Base-by-base conservation (phyloP, 2,329 filamentous ascomycete genomes). In the Penicillium sp. region DNA sequence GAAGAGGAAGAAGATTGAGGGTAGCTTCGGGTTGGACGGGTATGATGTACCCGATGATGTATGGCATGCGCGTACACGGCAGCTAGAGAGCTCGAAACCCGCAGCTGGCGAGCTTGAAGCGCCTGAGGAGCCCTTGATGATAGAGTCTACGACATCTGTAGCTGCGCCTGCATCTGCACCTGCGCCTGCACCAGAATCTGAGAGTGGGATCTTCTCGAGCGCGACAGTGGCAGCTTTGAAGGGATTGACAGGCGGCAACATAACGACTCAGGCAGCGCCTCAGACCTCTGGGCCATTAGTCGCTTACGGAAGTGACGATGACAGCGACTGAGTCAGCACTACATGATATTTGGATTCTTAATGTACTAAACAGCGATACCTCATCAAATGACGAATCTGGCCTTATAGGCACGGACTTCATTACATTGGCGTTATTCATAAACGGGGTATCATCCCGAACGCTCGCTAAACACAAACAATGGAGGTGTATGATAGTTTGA, bases 41-140 rank as follows among this genome's bases (percentile, higher is more conserved):
- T 97, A 96, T 70, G 90, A 97, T 66, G 92, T 92, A 1, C 92
- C 93, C 0, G 94, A 99, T 68, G 88, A 94, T 57, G 85, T 99
- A 24, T 95, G 95, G 82, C 96, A 92, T 73, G 89, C 91, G 0
- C 81, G 89, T 43, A 90, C 92, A 33, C 83, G 85, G 61, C 85
- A 87, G 58, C 70, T 86, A 26, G 85, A 88, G 65, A 78, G 85
- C 44, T 79, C 87, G 62, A 79, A 85, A 55, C 76, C 75, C 51
- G 61, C 82, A 57, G 77, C 84, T 53, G 78, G 84, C 54, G 82
- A 85, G 68, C 80, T 82, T 21, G 81, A 81, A 53, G 76, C 75
- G 13, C 72, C 75, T 6, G 73, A 74, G 16, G 70, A 75, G 43
- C 73, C 73, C 18, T 63, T 68, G 43, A 65, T 80, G 67, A 71